These are phyloP conservation scores for Thalassiosira oceanica DNA, from an alignment of 352 stramenopile species.

Conservation along the genomic window DNA sequence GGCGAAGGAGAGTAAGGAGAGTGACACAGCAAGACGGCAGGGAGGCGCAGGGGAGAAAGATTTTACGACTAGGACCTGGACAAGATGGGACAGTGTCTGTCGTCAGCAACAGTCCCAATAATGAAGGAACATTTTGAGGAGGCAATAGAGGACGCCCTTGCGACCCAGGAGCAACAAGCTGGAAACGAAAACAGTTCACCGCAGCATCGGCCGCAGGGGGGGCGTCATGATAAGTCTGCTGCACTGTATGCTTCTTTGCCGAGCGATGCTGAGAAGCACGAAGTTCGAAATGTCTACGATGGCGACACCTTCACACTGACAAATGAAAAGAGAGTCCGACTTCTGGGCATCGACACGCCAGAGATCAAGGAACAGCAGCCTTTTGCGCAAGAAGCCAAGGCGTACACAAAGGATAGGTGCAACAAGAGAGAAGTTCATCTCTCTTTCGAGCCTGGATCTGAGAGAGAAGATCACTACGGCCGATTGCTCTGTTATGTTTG, in stretches of 20 bases:
- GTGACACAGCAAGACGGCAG: no score
- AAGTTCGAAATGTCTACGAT: conserved; percentile 68
- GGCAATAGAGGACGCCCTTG: not conserved
- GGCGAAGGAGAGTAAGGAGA: no score
- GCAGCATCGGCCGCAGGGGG: not conserved
- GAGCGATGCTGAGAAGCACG: conserved; percentile 38
- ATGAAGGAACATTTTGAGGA: not conserved
- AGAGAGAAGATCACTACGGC: conserved; percentile 71
- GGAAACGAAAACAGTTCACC: not conserved
- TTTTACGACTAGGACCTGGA: no score
- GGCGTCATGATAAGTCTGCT: not conserved
- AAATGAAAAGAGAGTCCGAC: conserved; percentile 54
- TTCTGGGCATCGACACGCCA: conserved; percentile 75
- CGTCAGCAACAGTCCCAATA: no score
- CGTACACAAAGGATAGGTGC: conserved; percentile 66
- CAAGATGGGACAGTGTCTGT: not conserved
- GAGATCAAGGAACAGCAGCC: conserved; percentile 73
- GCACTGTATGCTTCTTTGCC: conserved; percentile 51
- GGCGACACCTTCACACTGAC: conserved; percentile 71
- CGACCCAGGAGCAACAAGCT: not conserved
- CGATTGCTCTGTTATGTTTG: conserved; percentile 62
- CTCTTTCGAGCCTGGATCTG: conserved; percentile 23
- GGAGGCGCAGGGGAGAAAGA: no score
- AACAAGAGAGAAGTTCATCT: conserved; percentile 61
- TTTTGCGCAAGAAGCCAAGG: conserved; percentile 70